Evolutionary conservation across 305 asterid species (phyloP).

Genomic region (Fraxinus dipetala): DNA sequence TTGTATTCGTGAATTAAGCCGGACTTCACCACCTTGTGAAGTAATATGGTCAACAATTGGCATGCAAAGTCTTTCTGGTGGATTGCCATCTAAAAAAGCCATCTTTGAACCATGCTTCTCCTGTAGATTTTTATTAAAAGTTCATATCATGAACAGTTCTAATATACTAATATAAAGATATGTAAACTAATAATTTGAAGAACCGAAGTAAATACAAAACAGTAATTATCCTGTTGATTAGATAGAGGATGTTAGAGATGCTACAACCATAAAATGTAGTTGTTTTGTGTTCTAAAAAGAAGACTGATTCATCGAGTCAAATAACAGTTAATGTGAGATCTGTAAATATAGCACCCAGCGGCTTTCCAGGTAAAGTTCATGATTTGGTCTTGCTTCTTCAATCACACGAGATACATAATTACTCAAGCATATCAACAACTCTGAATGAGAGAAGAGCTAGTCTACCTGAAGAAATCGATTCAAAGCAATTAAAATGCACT

Average conservation of each 20-base stretch:
- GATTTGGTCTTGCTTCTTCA: not conserved
- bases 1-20: constrained; percentile 71
- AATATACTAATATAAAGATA: not conserved
- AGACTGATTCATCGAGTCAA: not conserved
- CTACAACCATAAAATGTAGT: not conserved
- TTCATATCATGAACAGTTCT: not conserved
- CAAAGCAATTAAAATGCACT: constrained; percentile 91
- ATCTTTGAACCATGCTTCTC: constrained; percentile 97
- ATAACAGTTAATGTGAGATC: not conserved
- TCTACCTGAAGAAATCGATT: constrained; percentile 91
- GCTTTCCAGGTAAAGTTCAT: not conserved
- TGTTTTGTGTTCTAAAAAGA: not conserved
- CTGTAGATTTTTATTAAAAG: constrained; percentile 41
- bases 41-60: constrained; percentile 79
- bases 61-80: constrained; percentile 98
- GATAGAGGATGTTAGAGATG: not conserved
- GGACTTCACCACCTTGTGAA: constrained; percentile 78
- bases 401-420: not conserved
- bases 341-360: not conserved
- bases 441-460: not conserved
- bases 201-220: not conserved
- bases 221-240: not conserved
- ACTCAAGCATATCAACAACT: not conserved
- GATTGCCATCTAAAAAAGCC: constrained; percentile 98
- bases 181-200: not conserved